Base-by-base conservation (phyloP, 2,329 filamentous ascomycete genomes). In the Trematosphaeria pertusa region DNA sequence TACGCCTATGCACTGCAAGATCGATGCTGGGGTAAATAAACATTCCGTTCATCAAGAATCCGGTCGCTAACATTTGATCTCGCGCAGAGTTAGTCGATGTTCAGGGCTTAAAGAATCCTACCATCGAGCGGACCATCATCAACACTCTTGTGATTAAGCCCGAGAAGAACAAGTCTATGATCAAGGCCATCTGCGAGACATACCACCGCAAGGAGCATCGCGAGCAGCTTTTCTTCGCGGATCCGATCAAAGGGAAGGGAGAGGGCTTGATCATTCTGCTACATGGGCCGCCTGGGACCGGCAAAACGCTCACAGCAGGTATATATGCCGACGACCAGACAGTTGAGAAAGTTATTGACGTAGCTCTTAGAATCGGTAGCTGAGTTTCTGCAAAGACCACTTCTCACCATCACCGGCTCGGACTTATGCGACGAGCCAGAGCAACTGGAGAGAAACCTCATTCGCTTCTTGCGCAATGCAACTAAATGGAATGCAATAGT, bases 251-350 rank as follows among this genome's bases (percentile, higher is more conserved):
- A 6, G 41, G 44, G 11, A 74, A 75, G 49, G 71, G 69, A 7
- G 50, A 61, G 48, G 64, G 65, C 2, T 42, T 63, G 17, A 61
- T 64, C 18, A 48, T 68, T 6, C 47, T 70, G n/a, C 48, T 69
- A 2, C 97, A 97, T 73, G 93, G 93, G 0, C 92, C 92, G 5
- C 94, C 93, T 1, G 93, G 93, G 71, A 97, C 93, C 5, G 93
- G 94, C 61, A 97, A 97, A 79, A 97, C 93, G 2, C 79, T 97
- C 8, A 59, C 70, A n/a, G 58, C 67, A 21, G 70, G 67, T 67
- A 48, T 32, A 52, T 49, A 22, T 35, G 1, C 5, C n/a, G 7
- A 10, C n/a, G n/a, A n/a, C n/a, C n/a, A n/a, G n/a, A n/a, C n/a
- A n/a, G n/a, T n/a, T n/a, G n/a, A n/a, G n/a, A n/a, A 7, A 10